Conservation (phyloP, 108 stramenopile species). For the Pseudonitzschia multistriata region DNA sequence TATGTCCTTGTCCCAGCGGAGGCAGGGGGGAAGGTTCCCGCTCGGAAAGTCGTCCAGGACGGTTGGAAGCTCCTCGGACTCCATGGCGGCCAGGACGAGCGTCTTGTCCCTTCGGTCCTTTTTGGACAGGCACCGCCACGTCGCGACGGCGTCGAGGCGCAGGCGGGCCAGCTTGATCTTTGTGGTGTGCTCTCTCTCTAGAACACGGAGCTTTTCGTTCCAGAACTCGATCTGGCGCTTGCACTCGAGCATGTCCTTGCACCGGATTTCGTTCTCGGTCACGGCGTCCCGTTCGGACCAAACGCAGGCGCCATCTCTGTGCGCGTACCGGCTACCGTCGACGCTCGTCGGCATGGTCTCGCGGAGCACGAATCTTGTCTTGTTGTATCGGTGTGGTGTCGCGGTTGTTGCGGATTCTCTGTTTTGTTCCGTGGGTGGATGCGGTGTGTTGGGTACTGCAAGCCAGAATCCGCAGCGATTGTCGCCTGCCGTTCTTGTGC, state of each 20-base stretch:
- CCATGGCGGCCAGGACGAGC: conserved; percentile 32
- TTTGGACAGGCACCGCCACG: conserved; percentile 15
- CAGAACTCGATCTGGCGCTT: conserved; percentile 31
- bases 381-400: too few species aligned
- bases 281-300: too few species aligned
- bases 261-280: conserved; percentile 5
- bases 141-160: conserved; percentile 20
- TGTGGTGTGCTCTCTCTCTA: conserved; percentile 31
- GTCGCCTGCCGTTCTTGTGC: too few species aligned
- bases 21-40: conserved; percentile 11
- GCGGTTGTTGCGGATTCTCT: too few species aligned
- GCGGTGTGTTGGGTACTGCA: too few species aligned
- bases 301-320: too few species aligned
- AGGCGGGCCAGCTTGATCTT: conserved; percentile 30
- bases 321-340: too few species aligned
- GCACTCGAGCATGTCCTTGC: conserved; percentile 32
- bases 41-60: conserved; percentile 24
- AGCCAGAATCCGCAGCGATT: too few species aligned
- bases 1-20: conserved; percentile 31
- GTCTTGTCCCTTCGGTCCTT: conserved; percentile 23
- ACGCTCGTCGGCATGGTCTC: too few species aligned
- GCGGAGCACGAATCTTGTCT: too few species aligned
- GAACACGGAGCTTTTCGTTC: conserved; percentile 19
- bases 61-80: conserved; percentile 21
- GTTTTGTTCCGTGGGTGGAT: too few species aligned